Conservation (phyloP, 2,329 filamentous ascomycete genomes). For the Dactylellina haptotyla region DNA sequence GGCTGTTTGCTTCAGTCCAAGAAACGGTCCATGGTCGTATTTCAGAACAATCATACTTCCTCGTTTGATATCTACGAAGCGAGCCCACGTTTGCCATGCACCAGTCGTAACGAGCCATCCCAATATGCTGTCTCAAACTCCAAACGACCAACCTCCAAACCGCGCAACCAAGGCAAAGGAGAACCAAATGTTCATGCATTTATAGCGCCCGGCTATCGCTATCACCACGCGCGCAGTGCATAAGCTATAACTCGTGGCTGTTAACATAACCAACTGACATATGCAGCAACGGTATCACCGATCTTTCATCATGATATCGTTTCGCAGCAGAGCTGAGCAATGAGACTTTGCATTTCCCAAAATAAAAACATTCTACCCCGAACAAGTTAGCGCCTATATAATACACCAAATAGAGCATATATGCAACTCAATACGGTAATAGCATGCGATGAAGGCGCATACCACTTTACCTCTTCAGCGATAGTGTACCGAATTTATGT, state of each 20-base stretch:
- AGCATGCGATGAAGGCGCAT: constrained; percentile 19
- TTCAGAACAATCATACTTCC: constrained; percentile 20
- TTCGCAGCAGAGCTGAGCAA: constrained; percentile 5
- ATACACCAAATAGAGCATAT: constrained; percentile 17
- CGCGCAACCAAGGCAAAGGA: constrained; percentile 38
- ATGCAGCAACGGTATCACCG: constrained; percentile 18
- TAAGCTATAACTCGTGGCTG: not conserved
- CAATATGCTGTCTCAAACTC: constrained; percentile 18
- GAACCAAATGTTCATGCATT: constrained; percentile 29
- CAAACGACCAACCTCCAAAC: constrained; percentile 19
- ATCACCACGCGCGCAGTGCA: constrained; percentile 11
- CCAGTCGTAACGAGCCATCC: constrained; percentile 27
- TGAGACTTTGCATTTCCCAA: constrained; percentile 44
- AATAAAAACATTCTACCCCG: constrained; percentile 19
- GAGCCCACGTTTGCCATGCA: constrained; percentile 42
- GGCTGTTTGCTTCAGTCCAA: not conserved
- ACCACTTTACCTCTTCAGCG: constrained; percentile 29
- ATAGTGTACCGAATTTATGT: constrained; percentile 4
- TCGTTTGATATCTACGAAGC: constrained; percentile 47
- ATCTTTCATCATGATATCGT: constrained; percentile 10
- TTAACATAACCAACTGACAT: constrained; percentile 13
- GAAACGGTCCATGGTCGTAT: constrained; percentile 23
- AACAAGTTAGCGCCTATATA: constrained; percentile 16
- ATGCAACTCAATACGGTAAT: constrained; percentile 13
- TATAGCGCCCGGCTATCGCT: constrained; percentile 41